Percentiles rank a stretch among this genome's conserved stretches.
Conservation (phyloP, 805 yeast genomes). For the Saccharomycopsis amapae region DNA sequence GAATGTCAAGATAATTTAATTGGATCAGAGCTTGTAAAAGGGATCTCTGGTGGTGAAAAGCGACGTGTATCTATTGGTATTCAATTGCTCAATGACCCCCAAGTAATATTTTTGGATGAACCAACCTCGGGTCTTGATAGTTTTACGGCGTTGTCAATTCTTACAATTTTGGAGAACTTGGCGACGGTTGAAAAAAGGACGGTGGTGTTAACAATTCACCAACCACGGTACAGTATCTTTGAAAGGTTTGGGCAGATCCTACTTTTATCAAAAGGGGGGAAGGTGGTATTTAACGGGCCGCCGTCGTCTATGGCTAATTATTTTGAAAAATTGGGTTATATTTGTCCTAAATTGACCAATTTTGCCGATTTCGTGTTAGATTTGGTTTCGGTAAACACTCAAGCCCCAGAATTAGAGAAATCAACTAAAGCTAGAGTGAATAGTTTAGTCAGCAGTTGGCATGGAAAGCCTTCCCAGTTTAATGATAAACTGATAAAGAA, state of each 20-base stretch:
- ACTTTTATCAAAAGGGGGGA: conserved; percentile 66
- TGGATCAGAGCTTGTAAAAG: conserved; percentile 53
- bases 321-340: conserved; percentile 42
- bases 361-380: conserved; percentile 74
- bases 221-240: conserved; percentile 67
- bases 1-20: conserved; percentile 74
- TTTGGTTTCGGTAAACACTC: conserved; percentile 51
- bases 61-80: conserved; percentile 78
- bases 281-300: conserved; percentile 60
- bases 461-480: background rate
- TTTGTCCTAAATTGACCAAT: conserved; percentile 55
- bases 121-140: conserved; percentile 88
- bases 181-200: conserved; percentile 54
- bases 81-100: conserved; percentile 67
- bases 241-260: conserved; percentile 62
- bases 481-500: background rate
- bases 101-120: conserved; percentile 69
- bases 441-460: conserved; percentile 35
- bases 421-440: conserved; percentile 36
- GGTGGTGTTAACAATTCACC: conserved; percentile 73
- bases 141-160: conserved; percentile 63
- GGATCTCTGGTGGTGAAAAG: conserved; percentile 75
- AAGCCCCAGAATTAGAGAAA: conserved; percentile 35
- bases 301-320: conserved; percentile 40
- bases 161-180: conserved; percentile 50